These are phyloP conservation scores for Dissophora ornata DNA, from an alignment of 192 early-diverging fungal genomes.

Conservation along the genomic window DNA sequence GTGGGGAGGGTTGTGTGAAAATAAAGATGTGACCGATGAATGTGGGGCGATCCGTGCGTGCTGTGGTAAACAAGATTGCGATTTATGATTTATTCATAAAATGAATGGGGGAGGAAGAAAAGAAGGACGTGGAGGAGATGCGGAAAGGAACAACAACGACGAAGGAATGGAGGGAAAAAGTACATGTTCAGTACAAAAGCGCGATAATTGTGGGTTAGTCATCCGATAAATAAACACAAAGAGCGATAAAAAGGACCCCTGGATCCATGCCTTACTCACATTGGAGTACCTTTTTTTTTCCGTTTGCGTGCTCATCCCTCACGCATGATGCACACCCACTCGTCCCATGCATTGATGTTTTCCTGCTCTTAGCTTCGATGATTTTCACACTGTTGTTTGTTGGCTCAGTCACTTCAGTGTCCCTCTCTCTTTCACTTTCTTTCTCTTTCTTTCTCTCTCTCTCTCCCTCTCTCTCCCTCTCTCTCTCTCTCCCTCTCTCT, in stretches of 20 bases:
- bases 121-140: background rate
- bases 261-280: background rate
- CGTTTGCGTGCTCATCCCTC: too few relatives aligned
- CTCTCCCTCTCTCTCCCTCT: too few relatives aligned
- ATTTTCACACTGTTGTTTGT: background rate
- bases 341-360: too few relatives aligned
- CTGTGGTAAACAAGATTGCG: too few relatives aligned
- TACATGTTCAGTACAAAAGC: constrained; percentile 1
- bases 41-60: constrained; percentile 20
- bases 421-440: background rate
- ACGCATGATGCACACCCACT: too few relatives aligned
- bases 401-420: too few relatives aligned
- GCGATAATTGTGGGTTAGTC: constrained; percentile 15
- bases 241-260: background rate
- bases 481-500: background rate
- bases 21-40: background rate
- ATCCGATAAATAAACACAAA: constrained; percentile 21
- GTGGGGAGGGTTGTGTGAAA: background rate
- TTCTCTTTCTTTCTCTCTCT: background rate
- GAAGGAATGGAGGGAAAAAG: background rate
- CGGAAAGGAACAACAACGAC: too few relatives aligned
- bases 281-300: too few relatives aligned
- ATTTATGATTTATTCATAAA: background rate
- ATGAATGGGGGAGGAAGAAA: background rate
- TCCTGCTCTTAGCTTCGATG: too few relatives aligned